These are phyloP conservation scores for Scedosporium dehoogii DNA, from an alignment of 2,329 filamentous ascomycete species.

Conservation along the genomic window DNA sequence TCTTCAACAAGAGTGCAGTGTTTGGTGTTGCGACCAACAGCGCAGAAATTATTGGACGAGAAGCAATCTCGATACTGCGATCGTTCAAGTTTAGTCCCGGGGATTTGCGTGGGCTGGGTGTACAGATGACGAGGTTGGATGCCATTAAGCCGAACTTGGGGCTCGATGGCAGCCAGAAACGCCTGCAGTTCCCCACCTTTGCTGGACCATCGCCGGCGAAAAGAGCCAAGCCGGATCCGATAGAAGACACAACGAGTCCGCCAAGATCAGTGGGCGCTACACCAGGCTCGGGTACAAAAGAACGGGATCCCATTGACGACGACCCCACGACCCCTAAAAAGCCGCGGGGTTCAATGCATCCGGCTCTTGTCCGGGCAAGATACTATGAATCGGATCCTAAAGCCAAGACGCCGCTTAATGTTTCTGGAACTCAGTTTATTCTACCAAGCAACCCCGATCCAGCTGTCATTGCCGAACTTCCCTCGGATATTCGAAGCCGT, in stretches of 20 bases:
- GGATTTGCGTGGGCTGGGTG: conserved; percentile 82
- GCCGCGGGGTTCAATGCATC: conserved; percentile 23
- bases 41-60: conserved; percentile 60
- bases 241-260: conserved; percentile 29
- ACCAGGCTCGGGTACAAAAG: conserved; percentile 1
- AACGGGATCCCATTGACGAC: conserved; percentile 44
- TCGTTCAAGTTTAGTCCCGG: conserved; percentile 79
- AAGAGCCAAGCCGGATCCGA: conserved; percentile 25
- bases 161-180: conserved; percentile 67
- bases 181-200: conserved; percentile 58
- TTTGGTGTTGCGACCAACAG: conserved; percentile 81
- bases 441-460: conserved; percentile 77
- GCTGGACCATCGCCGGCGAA: conserved; percentile 9
- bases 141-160: conserved; percentile 50
- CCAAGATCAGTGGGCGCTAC: neutral
- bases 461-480: conserved; percentile 72
- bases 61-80: conserved; percentile 75
- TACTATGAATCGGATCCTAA: conserved; percentile 35
- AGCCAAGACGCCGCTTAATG: conserved; percentile 62
- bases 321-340: conserved; percentile 44
- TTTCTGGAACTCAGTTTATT: conserved; percentile 83
- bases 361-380: conserved; percentile 36
- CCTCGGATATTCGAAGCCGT: conserved; percentile 69
- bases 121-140: conserved; percentile 90
- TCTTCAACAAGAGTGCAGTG: conserved; percentile 75